Conservation (phyloP, 352 stramenopile species). For the Lagenidium sp. region DNA sequence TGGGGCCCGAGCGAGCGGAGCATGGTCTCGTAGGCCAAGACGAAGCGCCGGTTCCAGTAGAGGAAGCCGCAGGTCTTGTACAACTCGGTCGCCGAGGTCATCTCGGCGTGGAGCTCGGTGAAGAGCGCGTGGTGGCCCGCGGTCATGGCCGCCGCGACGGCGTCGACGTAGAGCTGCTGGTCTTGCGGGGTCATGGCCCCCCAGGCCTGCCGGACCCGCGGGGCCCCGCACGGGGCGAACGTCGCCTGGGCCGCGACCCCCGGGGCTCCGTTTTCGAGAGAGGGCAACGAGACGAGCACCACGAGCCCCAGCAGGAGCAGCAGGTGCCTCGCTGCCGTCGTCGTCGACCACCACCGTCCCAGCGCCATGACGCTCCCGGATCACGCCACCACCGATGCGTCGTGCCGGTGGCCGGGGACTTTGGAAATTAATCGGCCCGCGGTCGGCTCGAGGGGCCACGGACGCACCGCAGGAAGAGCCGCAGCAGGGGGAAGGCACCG, state of each 20-base stretch:
- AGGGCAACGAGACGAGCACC: too few relatives aligned
- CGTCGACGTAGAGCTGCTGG: constrained; percentile 56
- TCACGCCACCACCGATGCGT: too few relatives aligned
- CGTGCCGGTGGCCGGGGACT: too few relatives aligned
- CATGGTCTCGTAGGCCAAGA: constrained; percentile 73
- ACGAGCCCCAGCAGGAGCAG: too few relatives aligned
- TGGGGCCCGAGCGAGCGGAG: constrained; percentile 43
- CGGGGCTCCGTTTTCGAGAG: too few relatives aligned
- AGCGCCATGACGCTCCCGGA: too few relatives aligned
- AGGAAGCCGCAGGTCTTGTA: constrained; percentile 43
- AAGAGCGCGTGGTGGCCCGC: constrained; percentile 47
- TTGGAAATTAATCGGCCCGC: too few relatives aligned
- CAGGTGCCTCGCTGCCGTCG: too few relatives aligned
- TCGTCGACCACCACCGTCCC: too few relatives aligned
- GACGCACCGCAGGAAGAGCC: too few relatives aligned
- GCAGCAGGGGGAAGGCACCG: too few relatives aligned
- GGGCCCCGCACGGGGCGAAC: constrained; percentile 12
- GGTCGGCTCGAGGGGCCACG: too few relatives aligned
- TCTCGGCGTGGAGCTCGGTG: constrained; percentile 40
- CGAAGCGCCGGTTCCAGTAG: constrained; percentile 62
- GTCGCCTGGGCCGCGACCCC: constrained; percentile 7
- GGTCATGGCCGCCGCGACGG: constrained; percentile 41
- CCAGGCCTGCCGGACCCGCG: constrained; percentile 47
- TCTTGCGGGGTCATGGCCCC: constrained; percentile 23
- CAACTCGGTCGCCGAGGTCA: constrained; percentile 22